phyloP scores from a whole-genome alignment of 148 eudicot species.

The Silene uniflora region DNA sequence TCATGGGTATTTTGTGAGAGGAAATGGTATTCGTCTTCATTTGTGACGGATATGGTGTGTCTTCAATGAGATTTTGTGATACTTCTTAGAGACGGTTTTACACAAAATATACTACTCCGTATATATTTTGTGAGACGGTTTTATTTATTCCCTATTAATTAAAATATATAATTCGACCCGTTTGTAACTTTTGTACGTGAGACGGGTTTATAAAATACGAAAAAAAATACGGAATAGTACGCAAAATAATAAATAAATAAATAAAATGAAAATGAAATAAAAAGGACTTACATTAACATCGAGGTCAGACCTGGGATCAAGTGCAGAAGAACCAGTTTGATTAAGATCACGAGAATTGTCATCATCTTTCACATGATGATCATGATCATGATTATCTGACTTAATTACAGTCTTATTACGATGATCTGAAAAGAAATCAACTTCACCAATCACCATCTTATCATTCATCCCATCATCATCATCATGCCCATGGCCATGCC shows the following conservation, averaged over 20 bases:
- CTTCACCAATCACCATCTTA: conserved; percentile 29
- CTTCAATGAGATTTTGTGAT: too few relatives aligned
- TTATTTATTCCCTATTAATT: too few relatives aligned
- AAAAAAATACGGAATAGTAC: background rate
- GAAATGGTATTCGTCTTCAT: too few relatives aligned
- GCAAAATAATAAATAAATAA: background rate
- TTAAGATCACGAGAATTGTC: conserved; percentile 31
- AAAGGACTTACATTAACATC: conserved; percentile 49
- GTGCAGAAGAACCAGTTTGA: conserved; percentile 6
- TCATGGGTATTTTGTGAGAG: too few relatives aligned
- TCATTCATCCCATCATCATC: conserved; percentile 1
- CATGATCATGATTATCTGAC: conserved; percentile 1
- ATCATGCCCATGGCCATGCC: conserved; percentile 16
- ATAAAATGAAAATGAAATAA: too few relatives aligned
- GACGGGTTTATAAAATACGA: too few relatives aligned
- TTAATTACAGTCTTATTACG: background rate
- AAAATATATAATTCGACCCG: too few relatives aligned
- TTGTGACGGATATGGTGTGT: too few relatives aligned
- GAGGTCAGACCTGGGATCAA: conserved; percentile 12
- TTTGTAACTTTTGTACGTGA: too few relatives aligned
- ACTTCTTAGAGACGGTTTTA: too few relatives aligned
- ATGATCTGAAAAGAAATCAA: conserved; percentile 57
- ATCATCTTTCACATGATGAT: conserved; percentile 38
- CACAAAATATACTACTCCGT: too few relatives aligned
- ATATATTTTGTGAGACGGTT: too few relatives aligned